Percentiles rank a stretch among this genome's conserved stretches.
Conservation (phyloP, 805 yeast genomes). For the Priceomyces castillae region DNA sequence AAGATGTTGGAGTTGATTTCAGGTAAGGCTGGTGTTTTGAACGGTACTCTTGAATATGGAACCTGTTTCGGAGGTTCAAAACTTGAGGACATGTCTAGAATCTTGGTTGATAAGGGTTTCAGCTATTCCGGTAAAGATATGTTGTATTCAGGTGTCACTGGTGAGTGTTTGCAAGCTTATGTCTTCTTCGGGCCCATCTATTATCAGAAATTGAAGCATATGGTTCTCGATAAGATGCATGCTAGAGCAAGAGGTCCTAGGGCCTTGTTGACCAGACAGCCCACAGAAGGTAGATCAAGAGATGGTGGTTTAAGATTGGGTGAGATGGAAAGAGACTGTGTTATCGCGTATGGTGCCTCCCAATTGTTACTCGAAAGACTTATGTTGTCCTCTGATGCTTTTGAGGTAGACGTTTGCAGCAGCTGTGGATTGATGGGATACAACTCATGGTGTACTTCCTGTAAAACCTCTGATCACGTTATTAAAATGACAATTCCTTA, state of each 20-base stretch:
- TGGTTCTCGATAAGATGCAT: slow-evolving; percentile 99
- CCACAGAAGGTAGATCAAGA: slow-evolving; percentile 97
- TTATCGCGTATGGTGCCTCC: slow-evolving; percentile 98
- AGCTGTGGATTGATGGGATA: slow-evolving; percentile 96
- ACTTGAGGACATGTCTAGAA: slow-evolving; percentile 89
- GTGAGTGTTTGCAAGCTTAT: slow-evolving; percentile 95
- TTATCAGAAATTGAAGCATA: slow-evolving; percentile 96
- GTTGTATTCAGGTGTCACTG: slow-evolving; percentile 96
- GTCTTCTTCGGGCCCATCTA: slow-evolving; percentile 98
- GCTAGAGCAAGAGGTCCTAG: slow-evolving; percentile 99
- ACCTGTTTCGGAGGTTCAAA: slow-evolving; percentile 99
- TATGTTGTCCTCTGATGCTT: slow-evolving; percentile 96
- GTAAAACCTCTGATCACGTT: slow-evolving; percentile 82
- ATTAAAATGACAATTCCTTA: slow-evolving; percentile 96
- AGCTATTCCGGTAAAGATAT: slow-evolving; percentile 95
- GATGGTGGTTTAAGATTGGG: slow-evolving; percentile 99
- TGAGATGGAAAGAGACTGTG: slow-evolving; percentile 99
- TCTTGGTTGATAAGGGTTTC: slow-evolving; percentile 87
- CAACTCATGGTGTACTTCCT: slow-evolving; percentile 96
- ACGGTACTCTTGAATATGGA: slow-evolving; percentile 90
- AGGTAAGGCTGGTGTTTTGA: slow-evolving; percentile 96
- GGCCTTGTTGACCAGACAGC: slow-evolving; percentile 96
- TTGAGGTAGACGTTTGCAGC: slow-evolving; percentile 93
- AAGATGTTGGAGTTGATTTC: slow-evolving; percentile 95
- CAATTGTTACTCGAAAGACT: slow-evolving; percentile 89